Percentiles rank a stretch among this genome's conserved stretches.
These are phyloP conservation scores for Physcomitrium patens DNA, from an alignment of 225 moss, liverwort and hornwort species.

Conservation along the genomic window DNA sequence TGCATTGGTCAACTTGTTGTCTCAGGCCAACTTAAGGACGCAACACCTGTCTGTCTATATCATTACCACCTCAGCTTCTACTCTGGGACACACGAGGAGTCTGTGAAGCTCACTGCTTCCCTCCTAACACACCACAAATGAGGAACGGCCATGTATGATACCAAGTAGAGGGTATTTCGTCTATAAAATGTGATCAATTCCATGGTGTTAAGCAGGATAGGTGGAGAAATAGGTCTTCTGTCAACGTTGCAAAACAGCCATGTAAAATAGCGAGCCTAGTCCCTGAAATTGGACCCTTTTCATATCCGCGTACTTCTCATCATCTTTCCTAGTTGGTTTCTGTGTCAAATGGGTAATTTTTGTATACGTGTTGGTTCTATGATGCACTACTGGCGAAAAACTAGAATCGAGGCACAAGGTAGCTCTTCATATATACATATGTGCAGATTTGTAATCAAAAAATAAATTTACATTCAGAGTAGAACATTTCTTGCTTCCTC, in stretches of 20 bases:
- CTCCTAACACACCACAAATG: constrained; percentile 15
- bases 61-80: background rate
- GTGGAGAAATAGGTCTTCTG: constrained; percentile 30
- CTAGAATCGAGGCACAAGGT: too few species aligned
- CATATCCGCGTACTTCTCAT: too few species aligned
- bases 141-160: constrained; percentile 45
- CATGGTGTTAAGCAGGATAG: constrained; percentile 33
- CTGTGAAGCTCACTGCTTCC: background rate
- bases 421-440: too few species aligned
- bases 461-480: too few species aligned
- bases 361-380: too few species aligned
- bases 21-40: constrained; percentile 22
- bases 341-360: too few species aligned
- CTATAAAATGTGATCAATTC: constrained; percentile 25
- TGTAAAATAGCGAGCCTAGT: constrained; percentile 17
- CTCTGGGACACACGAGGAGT: too few species aligned
- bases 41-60: background rate
- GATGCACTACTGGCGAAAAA: too few species aligned
- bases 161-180: constrained; percentile 28
- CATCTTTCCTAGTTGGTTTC: too few species aligned
- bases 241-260: constrained; percentile 2
- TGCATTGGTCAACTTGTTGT: constrained; percentile 2
- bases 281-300: too few species aligned
- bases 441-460: too few species aligned
- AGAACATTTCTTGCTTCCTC: too few species aligned